These are phyloP conservation scores for Colletotrichum acutatum DNA, from an alignment of 2,329 filamentous ascomycete genomes.

Conservation along the genomic window DNA sequence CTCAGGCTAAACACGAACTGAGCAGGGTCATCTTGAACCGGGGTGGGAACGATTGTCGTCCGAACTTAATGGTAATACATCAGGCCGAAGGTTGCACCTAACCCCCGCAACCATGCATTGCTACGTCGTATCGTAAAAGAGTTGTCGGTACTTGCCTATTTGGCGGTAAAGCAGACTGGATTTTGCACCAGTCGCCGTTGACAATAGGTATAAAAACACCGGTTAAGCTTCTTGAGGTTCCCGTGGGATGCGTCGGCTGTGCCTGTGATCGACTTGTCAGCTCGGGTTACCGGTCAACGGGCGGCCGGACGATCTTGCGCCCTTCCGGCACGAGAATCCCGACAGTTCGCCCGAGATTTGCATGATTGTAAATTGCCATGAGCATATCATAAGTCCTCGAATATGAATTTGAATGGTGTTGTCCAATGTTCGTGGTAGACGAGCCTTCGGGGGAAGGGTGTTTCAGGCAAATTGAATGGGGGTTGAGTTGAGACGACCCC, in stretches of 20 bases:
- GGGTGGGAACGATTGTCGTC: background rate
- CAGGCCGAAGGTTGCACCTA: background rate
- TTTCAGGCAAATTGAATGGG: conserved; percentile 25
- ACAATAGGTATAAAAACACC: background rate
- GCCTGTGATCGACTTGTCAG: background rate
- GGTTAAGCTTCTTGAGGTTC: background rate
- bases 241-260: background rate
- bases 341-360: too few relatives aligned
- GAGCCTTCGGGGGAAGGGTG: background rate
- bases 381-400: background rate
- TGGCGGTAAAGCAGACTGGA: background rate
- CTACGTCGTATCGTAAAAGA: background rate
- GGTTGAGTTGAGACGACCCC: conserved; percentile 3
- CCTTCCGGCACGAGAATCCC: background rate
- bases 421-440: background rate
- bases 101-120: background rate
- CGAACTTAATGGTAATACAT: conserved; percentile 5
- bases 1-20: background rate
- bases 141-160: background rate
- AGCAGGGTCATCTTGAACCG: background rate
- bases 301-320: background rate
- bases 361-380: background rate
- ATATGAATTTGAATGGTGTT: background rate
- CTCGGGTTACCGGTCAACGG: conserved; percentile 3
- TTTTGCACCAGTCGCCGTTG: background rate